Evolutionary conservation across 208 protist species (phyloP), one percentile per base, ranked within the genome.

Genomic region (Crithidia bombi): DNA sequence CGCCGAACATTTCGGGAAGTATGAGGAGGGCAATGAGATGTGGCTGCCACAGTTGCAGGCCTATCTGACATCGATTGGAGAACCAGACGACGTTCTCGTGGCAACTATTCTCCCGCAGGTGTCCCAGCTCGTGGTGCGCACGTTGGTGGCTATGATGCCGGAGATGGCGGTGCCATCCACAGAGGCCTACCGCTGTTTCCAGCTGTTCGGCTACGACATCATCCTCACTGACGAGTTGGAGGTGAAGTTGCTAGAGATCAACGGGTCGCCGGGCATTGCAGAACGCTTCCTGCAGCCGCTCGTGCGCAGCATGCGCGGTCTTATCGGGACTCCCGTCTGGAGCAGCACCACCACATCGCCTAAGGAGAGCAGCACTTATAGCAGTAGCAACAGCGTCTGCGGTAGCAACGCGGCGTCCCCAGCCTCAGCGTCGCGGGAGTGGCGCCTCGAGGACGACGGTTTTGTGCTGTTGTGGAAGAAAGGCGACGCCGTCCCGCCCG

Each of bases 181-280:
- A 15, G 88, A 92, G 50, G 71, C 82, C 21, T 94, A 89, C 73
- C 55, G 68, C 14, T 92, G 88, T 56, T 97, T 97, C 57, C 94
- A 97, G 63, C 77, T 97, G 0, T 94, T 96, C 41, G 94, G 94
- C 33, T 97, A 95, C 65, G 94, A 97, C 68, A 41, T 97, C 47
- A 82, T 97, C 14, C 66, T 97, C 10, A 87, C 92, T 30, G 90
- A 87, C 14, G 78, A 83, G 23, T 58, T 93, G 33, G 65, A 69
- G 30, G 87, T 97, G 17, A 65, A 74, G 54, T 76, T 97, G 50
- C 80, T 96, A 28, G 91, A 96, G 89, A 94, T 96, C 65, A 97
- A 96, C 79, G 92, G 90, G 17, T 93, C 88, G 1, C 92, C 94
- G 17, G 92, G 86, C 17, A 70, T 92, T 39, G 94, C 92, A 11